Evolutionary conservation across 768 basidiomycete genomes (phyloP).

Genomic region (Ephemerocybe angulata): DNA sequence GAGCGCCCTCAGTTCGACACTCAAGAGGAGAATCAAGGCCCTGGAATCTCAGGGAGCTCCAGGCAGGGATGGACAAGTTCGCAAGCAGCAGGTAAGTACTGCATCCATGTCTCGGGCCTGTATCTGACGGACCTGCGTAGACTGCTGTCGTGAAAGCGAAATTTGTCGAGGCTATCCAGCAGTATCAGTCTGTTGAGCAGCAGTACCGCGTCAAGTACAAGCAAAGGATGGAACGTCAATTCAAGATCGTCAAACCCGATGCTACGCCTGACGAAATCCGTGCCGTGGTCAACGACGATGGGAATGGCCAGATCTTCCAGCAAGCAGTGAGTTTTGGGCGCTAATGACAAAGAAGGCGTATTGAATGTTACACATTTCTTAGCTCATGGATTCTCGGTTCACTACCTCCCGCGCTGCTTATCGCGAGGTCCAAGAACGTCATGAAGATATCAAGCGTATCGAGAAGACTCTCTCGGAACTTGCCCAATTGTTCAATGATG

Average conservation of each 20-base stretch:
- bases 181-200: slow-evolving; percentile 79
- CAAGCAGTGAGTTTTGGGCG: too few species aligned
- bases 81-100: slow-evolving; percentile 68
- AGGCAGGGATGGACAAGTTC: slow-evolving; percentile 68
- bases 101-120: not conserved
- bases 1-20: slow-evolving; percentile 58
- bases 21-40: slow-evolving; percentile 72
- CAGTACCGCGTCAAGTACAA: slow-evolving; percentile 76
- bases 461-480: slow-evolving; percentile 90
- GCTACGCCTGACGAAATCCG: slow-evolving; percentile 85
- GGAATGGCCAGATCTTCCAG: slow-evolving; percentile 82
- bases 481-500: slow-evolving; percentile 94
- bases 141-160: slow-evolving; percentile 65
- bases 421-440: slow-evolving; percentile 94
- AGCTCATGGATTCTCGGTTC: slow-evolving; percentile 88
- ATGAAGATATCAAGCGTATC: slow-evolving; percentile 94
- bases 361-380: too few species aligned
- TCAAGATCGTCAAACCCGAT: slow-evolving; percentile 91
- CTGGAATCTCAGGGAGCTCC: slow-evolving; percentile 63
- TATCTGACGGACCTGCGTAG: too few species aligned
- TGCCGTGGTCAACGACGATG: slow-evolving; percentile 82
- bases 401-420: slow-evolving; percentile 88
- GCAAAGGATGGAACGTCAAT: slow-evolving; percentile 80
- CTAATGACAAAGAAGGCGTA: too few species aligned
- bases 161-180: slow-evolving; percentile 83